Evolutionary conservation across 2,329 filamentous ascomycete genomes (phyloP).

Genomic region (Aureobasidium sp.): DNA sequence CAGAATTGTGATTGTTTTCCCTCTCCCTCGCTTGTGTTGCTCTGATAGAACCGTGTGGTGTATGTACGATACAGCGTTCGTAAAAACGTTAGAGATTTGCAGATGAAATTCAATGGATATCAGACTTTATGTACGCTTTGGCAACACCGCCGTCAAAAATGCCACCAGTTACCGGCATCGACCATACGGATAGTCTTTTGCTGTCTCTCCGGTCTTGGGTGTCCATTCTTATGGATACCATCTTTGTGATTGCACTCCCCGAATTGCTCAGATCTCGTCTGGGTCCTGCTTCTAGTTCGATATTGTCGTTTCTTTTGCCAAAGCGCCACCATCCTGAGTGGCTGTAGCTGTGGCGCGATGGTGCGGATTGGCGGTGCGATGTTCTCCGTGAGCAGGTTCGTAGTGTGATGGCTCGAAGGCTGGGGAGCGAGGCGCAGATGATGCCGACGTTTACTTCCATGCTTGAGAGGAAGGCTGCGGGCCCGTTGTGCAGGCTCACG

Average conservation of each 20-base stretch:
- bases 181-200: not conserved
- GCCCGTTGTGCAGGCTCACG: constrained; percentile 20
- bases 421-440: constrained; percentile 22
- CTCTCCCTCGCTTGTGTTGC: too few species aligned
- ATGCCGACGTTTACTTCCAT: constrained; percentile 24
- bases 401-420: constrained; percentile 21
- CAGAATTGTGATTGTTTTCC: not conserved
- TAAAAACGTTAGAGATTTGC: too few species aligned
- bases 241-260: not conserved
- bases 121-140: not conserved
- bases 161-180: not conserved
- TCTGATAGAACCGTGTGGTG: too few species aligned
- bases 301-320: not conserved
- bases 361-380: not conserved
- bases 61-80: too few species aligned
- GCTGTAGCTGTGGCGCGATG: not conserved
- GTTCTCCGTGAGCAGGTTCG: constrained; percentile 16
- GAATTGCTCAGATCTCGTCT: not conserved
- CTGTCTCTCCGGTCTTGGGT: not conserved
- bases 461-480: constrained; percentile 20
- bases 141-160: not conserved
- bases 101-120: not conserved
- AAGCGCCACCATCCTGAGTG: not conserved
- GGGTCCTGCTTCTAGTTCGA: not conserved
- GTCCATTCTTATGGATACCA: not conserved